Conservation (phyloP, 129 eudicot genomes). For the Flaveria trinervia region DNA sequence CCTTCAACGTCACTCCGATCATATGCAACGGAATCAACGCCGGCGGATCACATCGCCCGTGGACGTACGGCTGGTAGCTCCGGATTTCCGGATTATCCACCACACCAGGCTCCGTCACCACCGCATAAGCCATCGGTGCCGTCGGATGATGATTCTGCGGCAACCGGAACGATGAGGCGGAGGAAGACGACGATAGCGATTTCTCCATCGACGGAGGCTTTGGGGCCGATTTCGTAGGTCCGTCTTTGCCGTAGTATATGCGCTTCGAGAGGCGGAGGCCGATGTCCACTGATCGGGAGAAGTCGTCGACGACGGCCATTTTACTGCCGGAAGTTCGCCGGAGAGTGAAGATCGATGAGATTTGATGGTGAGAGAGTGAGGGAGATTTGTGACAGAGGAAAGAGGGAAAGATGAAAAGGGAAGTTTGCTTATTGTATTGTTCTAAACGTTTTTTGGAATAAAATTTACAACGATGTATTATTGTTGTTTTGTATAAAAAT, state of each 20-base stretch:
- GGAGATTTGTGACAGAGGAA: constrained; percentile 12
- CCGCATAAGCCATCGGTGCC: constrained; percentile 82
- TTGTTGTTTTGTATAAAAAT: background rate
- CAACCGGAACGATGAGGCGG: constrained; percentile 30
- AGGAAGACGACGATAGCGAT: constrained; percentile 38
- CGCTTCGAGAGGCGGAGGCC: constrained; percentile 77
- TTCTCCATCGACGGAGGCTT: constrained; percentile 45
- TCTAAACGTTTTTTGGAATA: too few species aligned
- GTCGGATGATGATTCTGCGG: constrained; percentile 51
- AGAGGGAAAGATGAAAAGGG: background rate
- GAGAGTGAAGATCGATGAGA: background rate
- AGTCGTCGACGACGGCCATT: constrained; percentile 51
- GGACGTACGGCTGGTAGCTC: constrained; percentile 96
- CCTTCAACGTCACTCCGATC: constrained; percentile 63
- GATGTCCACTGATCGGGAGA: constrained; percentile 56
- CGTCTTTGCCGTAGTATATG: constrained; percentile 64
- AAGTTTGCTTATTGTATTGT: background rate
- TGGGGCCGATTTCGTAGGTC: constrained; percentile 20
- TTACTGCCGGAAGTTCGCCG: background rate
- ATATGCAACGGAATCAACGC: constrained; percentile 86
- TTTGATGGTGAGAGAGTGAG: background rate
- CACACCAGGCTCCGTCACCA: constrained; percentile 57
- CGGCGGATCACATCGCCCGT: constrained; percentile 86
- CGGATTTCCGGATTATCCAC: constrained; percentile 93
- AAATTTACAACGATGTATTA: too few species aligned